phyloP scores from a whole-genome alignment of 768 basidiomycete species.

The Vishniacozyma victoriae region DNA sequence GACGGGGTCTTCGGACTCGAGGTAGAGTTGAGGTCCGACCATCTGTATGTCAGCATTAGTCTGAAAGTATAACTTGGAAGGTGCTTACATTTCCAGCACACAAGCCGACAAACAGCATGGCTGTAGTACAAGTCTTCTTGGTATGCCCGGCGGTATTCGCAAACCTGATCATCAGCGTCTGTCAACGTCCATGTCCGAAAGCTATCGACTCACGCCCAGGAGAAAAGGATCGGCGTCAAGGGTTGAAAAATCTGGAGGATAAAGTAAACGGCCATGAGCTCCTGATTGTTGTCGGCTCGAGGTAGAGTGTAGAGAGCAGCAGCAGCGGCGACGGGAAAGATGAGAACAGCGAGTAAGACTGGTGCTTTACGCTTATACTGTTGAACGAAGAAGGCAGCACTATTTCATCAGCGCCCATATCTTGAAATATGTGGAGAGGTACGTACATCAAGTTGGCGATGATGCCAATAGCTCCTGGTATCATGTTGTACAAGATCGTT shows the following conservation, averaged over 20 bases:
- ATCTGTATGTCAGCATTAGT: no score
- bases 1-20: constrained; percentile 1
- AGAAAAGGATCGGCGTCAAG: constrained; percentile 23
- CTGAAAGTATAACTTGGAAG: neutral
- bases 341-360: constrained; percentile 13
- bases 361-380: constrained; percentile 21
- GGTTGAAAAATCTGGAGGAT: constrained; percentile 26
- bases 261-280: constrained; percentile 28
- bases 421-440: no score
- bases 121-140: constrained; percentile 32
- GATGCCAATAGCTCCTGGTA: constrained; percentile 51
- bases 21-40: constrained; percentile 8
- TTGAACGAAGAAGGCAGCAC: constrained; percentile 45
- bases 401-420: no score
- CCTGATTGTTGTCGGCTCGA: constrained; percentile 11
- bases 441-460: constrained; percentile 44
- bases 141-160: constrained; percentile 25
- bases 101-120: constrained; percentile 23
- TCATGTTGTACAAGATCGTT: constrained; percentile 55
- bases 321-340: constrained; percentile 28
- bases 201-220: no score
- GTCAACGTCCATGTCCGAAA: neutral
- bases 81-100: constrained; percentile 25
- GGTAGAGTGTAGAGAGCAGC: constrained; percentile 24
- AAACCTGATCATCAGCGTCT: neutral